Percentiles rank a stretch among this genome's conserved stretches.
phyloP scores from a whole-genome alignment of 106 monocot species.

The Ottelia alismoides region DNA sequence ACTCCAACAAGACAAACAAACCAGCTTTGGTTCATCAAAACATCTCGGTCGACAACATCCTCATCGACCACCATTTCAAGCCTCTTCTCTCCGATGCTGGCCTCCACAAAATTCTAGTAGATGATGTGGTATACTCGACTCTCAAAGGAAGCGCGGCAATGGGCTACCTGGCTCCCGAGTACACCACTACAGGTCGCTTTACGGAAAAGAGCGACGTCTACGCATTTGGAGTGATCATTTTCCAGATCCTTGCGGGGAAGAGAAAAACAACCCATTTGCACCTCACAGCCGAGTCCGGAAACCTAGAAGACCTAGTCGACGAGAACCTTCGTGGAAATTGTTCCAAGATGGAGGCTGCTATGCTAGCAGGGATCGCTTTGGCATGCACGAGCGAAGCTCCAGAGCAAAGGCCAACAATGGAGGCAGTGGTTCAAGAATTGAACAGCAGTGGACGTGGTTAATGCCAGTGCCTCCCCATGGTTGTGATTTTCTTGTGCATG shows the following conservation, averaged over 20 bases:
- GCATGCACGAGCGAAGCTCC: constrained; percentile 44
- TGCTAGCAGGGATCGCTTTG: constrained; percentile 27
- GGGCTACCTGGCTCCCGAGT: no score
- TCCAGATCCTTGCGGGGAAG: constrained; percentile 49
- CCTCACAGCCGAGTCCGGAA: constrained; percentile 19
- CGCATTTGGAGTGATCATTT: constrained; percentile 43
- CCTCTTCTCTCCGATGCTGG: constrained; percentile 39
- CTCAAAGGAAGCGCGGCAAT: constrained; percentile 42
- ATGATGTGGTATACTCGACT: constrained; percentile 46
- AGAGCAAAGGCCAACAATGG: constrained; percentile 38
- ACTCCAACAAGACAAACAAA: constrained; percentile 35
- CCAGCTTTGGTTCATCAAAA: constrained; percentile 48
- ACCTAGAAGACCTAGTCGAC: constrained; percentile 39
- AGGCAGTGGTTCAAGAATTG: no score
- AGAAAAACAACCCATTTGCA: constrained; percentile 17
- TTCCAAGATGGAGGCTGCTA: constrained; percentile 34
- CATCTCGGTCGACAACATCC: constrained; percentile 54
- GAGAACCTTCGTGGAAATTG: constrained; percentile 26
- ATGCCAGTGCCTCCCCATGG: no score
- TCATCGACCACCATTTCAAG: constrained; percentile 39
- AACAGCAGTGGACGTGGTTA: no score
- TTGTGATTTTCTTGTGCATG: no score
- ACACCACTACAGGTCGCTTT: constrained; percentile 38
- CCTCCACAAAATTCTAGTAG: constrained; percentile 47
- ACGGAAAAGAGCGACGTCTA: constrained; percentile 60